Evolutionary conservation across 2,329 filamentous ascomycete genomes (phyloP), one percentile per base, ranked within the genome.

Genomic region (Plectosphaerella cucumerina): DNA sequence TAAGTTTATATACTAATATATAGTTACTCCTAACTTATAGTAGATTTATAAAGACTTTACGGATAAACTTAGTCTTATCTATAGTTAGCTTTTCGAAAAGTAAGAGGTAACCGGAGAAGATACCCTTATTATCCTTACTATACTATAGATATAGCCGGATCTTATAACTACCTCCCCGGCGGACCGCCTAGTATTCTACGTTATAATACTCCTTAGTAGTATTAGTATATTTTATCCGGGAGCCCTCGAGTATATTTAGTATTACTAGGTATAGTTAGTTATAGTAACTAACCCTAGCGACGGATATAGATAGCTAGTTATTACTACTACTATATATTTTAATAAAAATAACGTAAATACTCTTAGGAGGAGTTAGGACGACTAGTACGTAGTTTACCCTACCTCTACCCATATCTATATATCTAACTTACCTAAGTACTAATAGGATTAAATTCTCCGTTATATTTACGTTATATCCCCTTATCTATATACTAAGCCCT

Each of bases 191-290:
- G 21, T 21, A 9, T 44, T 44, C 23, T 21, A 44, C 23, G 21
- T 37, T 67, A 44, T 44, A 15, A 14, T 44, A 11, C 43, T 44
- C 22, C 43, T 44, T 44, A 15, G 18, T 21, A 44, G 43, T 10
- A 44, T 44, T 23, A 15, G 43, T 17, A 21, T 15, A 44, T 44
- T 44, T 23, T 10, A 21, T 12, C 43, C 43, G 11, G 43, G 21
- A 10, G 43, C 43, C 22, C 43, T 44, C 15, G 12, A 12, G 15
- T n/a, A 15, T 6, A 44, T 44, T 15, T 21, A 21, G 22, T 44
- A 44, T 26, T 5, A 23, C 20, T 21, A 44, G n/a, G 21, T 44
- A 10, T 6, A 44, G n/a, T 21, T 44, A 17, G 43, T 21, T 8
- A 17, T 26, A 9, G 43, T 44, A 10, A 21, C 20, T 6, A 21